phyloP scores from a whole-genome alignment of 306 rosid genomes.

The Bauhinia variegata region DNA sequence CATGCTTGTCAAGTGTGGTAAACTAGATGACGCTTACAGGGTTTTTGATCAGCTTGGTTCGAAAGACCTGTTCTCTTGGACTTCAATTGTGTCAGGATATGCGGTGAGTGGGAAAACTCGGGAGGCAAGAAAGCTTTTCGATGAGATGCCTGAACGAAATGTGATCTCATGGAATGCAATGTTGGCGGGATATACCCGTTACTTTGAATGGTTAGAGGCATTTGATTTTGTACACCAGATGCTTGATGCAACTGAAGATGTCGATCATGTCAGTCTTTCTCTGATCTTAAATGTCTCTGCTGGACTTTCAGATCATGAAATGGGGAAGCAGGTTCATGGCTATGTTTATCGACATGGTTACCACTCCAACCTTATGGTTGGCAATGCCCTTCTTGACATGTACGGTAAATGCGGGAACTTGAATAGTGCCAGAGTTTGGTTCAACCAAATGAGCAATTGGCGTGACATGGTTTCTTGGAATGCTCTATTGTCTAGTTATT shows the following conservation, averaged over 20 bases:
- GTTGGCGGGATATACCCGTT: slow-evolving; percentile 62
- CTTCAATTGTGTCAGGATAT: slow-evolving; percentile 70
- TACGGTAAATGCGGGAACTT: slow-evolving; percentile 80
- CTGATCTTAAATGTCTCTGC: slow-evolving; percentile 59
- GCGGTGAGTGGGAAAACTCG: slow-evolving; percentile 57
- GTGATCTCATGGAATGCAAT: slow-evolving; percentile 84
- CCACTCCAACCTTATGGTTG: slow-evolving; percentile 49
- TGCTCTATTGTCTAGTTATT: slow-evolving; percentile 61
- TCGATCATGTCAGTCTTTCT: slow-evolving; percentile 61
- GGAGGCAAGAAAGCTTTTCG: slow-evolving; percentile 61
- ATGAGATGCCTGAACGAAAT: slow-evolving; percentile 72
- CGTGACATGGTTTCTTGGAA: slow-evolving; percentile 74
- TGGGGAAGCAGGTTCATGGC: slow-evolving; percentile 72
- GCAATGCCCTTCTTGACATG: slow-evolving; percentile 83
- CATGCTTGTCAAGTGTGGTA: slow-evolving; percentile 69
- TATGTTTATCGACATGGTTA: slow-evolving; percentile 58
- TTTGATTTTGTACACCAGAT: slow-evolving; percentile 55
- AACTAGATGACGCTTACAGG: slow-evolving; percentile 46
- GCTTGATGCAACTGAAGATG: slow-evolving; percentile 37
- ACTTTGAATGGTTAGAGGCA: slow-evolving; percentile 57
- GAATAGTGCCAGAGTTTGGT: slow-evolving; percentile 59
- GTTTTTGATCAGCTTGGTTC: slow-evolving; percentile 59
- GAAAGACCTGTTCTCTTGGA: slow-evolving; percentile 66
- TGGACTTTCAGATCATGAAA: slow-evolving; percentile 57
- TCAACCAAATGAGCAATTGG: slow-evolving; percentile 60